Evolutionary conservation across 345 rosid genomes (phyloP).

Genomic region (Melaleuca quinquenervia): DNA sequence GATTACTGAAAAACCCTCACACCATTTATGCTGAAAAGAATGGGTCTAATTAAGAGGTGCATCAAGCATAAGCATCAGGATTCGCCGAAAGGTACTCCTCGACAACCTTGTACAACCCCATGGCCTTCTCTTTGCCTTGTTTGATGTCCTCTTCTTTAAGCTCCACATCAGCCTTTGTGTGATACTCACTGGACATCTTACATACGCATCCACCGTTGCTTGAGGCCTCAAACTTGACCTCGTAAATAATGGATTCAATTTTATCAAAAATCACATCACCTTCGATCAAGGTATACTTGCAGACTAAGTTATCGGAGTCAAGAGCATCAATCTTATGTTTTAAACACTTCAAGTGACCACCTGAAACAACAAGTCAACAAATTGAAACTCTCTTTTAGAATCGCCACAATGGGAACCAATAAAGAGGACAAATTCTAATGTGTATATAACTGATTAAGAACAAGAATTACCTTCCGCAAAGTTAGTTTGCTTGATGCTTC

Average conservation of each 20-base stretch:
- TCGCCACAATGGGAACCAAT: no score
- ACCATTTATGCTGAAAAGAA: no score
- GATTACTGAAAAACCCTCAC: no score
- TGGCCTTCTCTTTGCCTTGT: not conserved
- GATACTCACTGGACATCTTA: conserved; percentile 3
- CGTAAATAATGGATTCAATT: not conserved
- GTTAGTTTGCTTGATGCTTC: conserved; percentile 14
- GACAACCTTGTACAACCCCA: conserved; percentile 4
- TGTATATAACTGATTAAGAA: no score
- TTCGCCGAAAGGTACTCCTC: conserved; percentile 13
- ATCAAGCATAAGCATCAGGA: not conserved
- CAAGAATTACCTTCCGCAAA: not conserved
- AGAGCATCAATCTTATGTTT: not conserved
- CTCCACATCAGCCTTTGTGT: not conserved
- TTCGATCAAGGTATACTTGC: not conserved
- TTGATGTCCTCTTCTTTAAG: conserved; percentile 8
- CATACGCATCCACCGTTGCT: not conserved
- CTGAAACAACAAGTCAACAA: not conserved
- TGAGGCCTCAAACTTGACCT: not conserved
- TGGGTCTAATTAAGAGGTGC: no score
- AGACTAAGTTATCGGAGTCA: not conserved
- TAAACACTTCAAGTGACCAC: not conserved
- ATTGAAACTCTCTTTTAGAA: no score
- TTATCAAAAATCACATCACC: not conserved
- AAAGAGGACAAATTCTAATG: no score